Evolutionary conservation across 1,284 basidiomycete genomes (phyloP).

Genomic region (Neonothopanus nambi): DNA sequence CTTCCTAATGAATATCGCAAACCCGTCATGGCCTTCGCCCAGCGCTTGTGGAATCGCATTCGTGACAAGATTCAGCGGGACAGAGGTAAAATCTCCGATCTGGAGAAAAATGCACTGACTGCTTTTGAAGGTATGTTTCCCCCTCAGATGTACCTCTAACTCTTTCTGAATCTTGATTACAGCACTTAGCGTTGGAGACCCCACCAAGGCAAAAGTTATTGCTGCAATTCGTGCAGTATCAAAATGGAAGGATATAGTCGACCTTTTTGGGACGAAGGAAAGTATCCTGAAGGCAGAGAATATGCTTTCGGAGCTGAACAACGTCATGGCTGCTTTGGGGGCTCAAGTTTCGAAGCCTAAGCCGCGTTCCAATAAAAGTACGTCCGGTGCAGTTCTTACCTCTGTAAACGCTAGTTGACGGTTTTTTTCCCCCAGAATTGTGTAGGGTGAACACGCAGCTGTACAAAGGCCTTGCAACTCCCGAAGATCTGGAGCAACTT

Average conservation of each 20-base stretch:
- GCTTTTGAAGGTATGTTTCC: conserved; percentile 24
- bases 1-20: conserved; percentile 13
- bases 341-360: conserved; percentile 10
- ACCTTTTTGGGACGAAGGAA: conserved; percentile 6
- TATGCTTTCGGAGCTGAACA: conserved; percentile 18
- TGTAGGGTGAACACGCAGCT: not conserved
- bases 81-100: not conserved
- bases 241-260: conserved; percentile 19
- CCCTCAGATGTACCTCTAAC: not conserved
- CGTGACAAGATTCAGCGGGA: not conserved
- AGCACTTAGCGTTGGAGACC: conserved; percentile 19
- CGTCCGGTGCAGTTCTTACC: not conserved
- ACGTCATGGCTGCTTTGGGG: not conserved
- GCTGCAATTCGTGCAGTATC: conserved; percentile 15
- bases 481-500: conserved; percentile 21
- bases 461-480: conserved; percentile 5
- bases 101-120: conserved; percentile 6
- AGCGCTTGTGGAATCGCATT: conserved; percentile 21
- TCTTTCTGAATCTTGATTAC: not conserved
- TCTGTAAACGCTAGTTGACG: not conserved
- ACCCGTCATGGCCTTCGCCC: conserved; percentile 8
- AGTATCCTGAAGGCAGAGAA: conserved; percentile 13
- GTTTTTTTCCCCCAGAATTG: not conserved
- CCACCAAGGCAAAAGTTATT: conserved; percentile 18
- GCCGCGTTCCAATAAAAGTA: conserved; percentile 1